Evolutionary conservation across 2,329 filamentous ascomycete genomes (phyloP), one percentile per base, ranked within the genome.

Genomic region (Hypomyces rosellus): DNA sequence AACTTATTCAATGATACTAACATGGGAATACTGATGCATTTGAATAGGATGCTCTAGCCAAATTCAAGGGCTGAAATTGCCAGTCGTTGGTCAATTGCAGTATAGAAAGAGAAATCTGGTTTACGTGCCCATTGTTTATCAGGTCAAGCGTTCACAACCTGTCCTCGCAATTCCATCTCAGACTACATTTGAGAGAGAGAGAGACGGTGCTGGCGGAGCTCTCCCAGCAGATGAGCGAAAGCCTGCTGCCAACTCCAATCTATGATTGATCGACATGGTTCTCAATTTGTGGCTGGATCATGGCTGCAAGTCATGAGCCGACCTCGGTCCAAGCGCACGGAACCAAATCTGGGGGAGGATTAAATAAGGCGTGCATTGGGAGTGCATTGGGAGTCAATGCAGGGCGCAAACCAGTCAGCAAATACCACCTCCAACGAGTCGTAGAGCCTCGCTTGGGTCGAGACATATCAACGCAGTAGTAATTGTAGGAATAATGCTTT

Each of bases 51-150:
- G 76, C 83, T 11, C 69, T 87, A 34, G 76, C 81, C 51, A 86
- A 82, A 56, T 87, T 86, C 69, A 85, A 84, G 64, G 83, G 83
- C 56, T 86, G 81, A 56, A 34, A n/a, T 38, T n/a, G 36, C 25
- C 25, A 16, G 3, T 38, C 14, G 6, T 38, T n/a, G 6, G 36
- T n/a, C 36, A 38, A n/a, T n/a, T 3, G 13, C 14, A n/a, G 36
- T 12, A n/a, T n/a, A 38, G 20, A 20, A n/a, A 38, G 14, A 38
- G 7, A n/a, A n/a, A n/a, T 13, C 2, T 16, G 36, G 2, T 38
- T 16, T 38, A 16, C 12, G 14, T n/a, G 16, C 12, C 36, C 16
- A 38, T 16, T n/a, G 6, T 14, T n/a, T 5, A 38, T 14, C 14
- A 38, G 12, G 36, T n/a, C 12, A 14, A n/a, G 36, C 36, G 9